phyloP scores from a whole-genome alignment of 2,329 filamentous ascomycete genomes.

The Tothia fuscella region DNA sequence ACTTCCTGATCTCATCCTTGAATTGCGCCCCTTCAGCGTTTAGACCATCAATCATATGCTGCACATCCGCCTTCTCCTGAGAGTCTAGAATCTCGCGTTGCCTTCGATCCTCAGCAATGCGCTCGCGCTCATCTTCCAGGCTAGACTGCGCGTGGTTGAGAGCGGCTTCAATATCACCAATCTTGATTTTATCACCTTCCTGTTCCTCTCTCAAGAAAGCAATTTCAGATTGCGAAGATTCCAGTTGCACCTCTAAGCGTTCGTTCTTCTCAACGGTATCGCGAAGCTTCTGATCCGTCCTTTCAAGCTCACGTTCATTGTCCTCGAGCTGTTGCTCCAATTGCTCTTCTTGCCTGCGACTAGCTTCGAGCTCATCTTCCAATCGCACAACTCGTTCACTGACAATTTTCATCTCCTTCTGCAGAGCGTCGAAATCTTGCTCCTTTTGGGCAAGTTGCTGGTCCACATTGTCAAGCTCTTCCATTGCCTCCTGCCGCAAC shows the following conservation, averaged over 20 bases:
- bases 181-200: conserved; percentile 94
- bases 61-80: conserved; percentile 88
- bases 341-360: conserved; percentile 64
- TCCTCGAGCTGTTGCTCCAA: conserved; percentile 75
- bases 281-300: conserved; percentile 68
- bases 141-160: conserved; percentile 67
- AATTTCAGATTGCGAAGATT: conserved; percentile 86
- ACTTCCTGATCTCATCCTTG: conserved; percentile 72
- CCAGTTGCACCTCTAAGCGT: conserved; percentile 77
- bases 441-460: conserved; percentile 60
- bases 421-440: conserved; percentile 73
- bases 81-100: conserved; percentile 79
- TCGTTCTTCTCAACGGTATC: conserved; percentile 83
- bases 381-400: conserved; percentile 76
- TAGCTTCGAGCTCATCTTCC: conserved; percentile 78
- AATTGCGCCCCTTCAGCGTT: conserved; percentile 70
- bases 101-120: conserved; percentile 62
- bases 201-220: conserved; percentile 93
- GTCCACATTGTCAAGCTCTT: conserved; percentile 45
- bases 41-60: conserved; percentile 84
- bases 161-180: conserved; percentile 79
- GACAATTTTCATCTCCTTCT: conserved; percentile 85
- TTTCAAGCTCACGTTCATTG: conserved; percentile 75
- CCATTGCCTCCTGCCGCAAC: conserved; percentile 45
- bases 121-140: conserved; percentile 76